phyloP scores from a whole-genome alignment of 805 yeast genomes.

The Maudiozyma barnettii region DNA sequence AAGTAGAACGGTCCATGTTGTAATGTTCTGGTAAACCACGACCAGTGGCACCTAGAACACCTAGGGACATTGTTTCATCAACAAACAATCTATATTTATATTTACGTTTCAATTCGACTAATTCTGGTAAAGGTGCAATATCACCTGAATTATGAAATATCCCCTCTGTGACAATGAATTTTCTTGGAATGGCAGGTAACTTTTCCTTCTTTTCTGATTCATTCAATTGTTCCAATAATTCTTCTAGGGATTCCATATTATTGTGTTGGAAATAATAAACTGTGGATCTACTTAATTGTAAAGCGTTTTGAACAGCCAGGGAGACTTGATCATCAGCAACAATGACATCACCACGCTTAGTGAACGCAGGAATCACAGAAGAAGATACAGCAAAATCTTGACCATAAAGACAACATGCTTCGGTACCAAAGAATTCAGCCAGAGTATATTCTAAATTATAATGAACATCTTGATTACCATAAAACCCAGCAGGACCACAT shows the following conservation, averaged over 20 bases:
- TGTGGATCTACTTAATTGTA: slow-evolving; percentile 76
- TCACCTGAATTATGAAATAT: slow-evolving; percentile 77
- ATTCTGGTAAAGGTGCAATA: slow-evolving; percentile 55
- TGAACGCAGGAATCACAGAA: slow-evolving; percentile 84
- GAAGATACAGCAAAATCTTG: slow-evolving; percentile 85
- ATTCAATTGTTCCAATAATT: slow-evolving; percentile 49
- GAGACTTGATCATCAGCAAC: slow-evolving; percentile 76
- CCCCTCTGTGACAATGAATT: slow-evolving; percentile 88
- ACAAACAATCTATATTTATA: slow-evolving; percentile 79
- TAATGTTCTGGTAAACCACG: slow-evolving; percentile 75
- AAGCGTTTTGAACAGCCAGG: slow-evolving; percentile 78
- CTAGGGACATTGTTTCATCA: slow-evolving; percentile 82
- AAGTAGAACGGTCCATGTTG: slow-evolving; percentile 50
- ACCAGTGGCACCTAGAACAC: slow-evolving; percentile 77
- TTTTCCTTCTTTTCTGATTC: slow-evolving; percentile 53
- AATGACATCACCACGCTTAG: slow-evolving; percentile 89
- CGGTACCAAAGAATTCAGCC: slow-evolving; percentile 67
- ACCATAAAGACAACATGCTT: slow-evolving; percentile 75
- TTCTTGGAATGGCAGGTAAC: slow-evolving; percentile 61
- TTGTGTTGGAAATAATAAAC: slow-evolving; percentile 71
- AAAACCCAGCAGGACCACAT: slow-evolving; percentile 96
- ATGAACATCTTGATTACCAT: slow-evolving; percentile 91
- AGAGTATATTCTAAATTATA: slow-evolving; percentile 66
- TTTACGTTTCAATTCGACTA: slow-evolving; percentile 66
- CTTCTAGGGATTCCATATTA: slow-evolving; percentile 73